Conservation (phyloP, 495 filamentous ascomycete species). For the Penicillium pancosmium region DNA sequence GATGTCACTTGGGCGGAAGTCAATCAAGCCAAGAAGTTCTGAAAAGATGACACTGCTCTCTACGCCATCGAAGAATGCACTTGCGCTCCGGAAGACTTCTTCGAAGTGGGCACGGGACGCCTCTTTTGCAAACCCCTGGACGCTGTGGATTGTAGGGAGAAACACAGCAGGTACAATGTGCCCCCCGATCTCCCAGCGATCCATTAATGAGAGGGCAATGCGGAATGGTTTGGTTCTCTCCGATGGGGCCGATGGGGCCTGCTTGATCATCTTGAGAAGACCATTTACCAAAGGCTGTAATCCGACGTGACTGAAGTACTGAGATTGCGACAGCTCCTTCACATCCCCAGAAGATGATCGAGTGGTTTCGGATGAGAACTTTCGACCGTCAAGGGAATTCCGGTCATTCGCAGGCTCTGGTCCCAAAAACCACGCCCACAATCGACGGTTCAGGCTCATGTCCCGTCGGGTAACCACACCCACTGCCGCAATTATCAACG, state of each 20-base stretch:
- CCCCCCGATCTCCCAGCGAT: slow-evolving; percentile 94
- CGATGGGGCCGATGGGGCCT: slow-evolving; percentile 52
- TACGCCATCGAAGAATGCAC: slow-evolving; percentile 94
- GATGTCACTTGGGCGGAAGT: slow-evolving; percentile 33
- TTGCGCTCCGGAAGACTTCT: slow-evolving; percentile 92
- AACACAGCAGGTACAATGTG: slow-evolving; percentile 87
- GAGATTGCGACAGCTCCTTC: slow-evolving; percentile 50
- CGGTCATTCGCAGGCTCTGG: slow-evolving; percentile 65
- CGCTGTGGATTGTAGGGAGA: slow-evolving; percentile 77
- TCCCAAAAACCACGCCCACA: slow-evolving; percentile 97
- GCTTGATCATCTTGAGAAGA: slow-evolving; percentile 75
- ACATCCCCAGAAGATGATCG: slow-evolving; percentile 42
- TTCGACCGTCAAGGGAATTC: slow-evolving; percentile 49
- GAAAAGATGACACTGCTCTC: slow-evolving; percentile 93
- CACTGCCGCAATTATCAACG: slow-evolving; percentile 77
- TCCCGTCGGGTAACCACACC: slow-evolving; percentile 86
- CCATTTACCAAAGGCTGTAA: slow-evolving; percentile 70
- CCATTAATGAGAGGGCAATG: slow-evolving; percentile 93
- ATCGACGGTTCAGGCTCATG: slow-evolving; percentile 90
- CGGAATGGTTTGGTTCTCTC: slow-evolving; percentile 87
- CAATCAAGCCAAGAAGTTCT: slow-evolving; percentile 63
- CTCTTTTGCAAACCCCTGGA: slow-evolving; percentile 67
- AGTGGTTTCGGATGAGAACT: slow-evolving; percentile 48
- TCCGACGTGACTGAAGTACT: slow-evolving; percentile 83
- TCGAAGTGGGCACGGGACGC: slow-evolving; percentile 65